phyloP scores from a whole-genome alignment of 73 alveolate genomes.

The Paramecium sonneborni region DNA sequence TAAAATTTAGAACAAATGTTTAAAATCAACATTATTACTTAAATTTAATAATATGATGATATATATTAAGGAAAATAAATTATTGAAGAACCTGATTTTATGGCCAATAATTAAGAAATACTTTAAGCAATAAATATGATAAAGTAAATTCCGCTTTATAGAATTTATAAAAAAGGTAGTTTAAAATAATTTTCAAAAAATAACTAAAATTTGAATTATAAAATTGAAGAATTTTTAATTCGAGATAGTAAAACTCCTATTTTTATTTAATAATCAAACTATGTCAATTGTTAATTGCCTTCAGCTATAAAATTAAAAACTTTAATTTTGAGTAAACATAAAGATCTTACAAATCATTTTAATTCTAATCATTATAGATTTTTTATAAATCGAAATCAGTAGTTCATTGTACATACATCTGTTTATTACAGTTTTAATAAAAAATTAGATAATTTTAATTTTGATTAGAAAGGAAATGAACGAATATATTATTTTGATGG shows the following conservation, averaged over 20 bases:
- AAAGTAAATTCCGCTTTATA: not conserved
- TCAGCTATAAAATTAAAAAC: constrained; percentile 29
- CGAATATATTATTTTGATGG: constrained; percentile 48
- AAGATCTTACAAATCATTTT: constrained; percentile 23
- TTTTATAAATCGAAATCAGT: not conserved
- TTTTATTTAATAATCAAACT: not conserved
- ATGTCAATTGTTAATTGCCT: not conserved
- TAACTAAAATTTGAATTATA: not conserved
- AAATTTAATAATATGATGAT: constrained; percentile 28
- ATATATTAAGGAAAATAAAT: constrained; percentile 37
- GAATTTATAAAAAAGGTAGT: not conserved
- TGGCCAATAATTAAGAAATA: constrained; percentile 30
- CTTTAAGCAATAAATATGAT: not conserved
- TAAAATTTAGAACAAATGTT: not conserved
- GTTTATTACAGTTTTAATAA: constrained; percentile 19
- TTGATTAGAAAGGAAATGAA: not conserved
- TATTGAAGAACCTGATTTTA: constrained; percentile 53
- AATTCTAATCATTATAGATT: not conserved
- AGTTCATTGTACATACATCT: not conserved
- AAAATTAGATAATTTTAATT: not conserved
- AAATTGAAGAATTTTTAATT: not conserved
- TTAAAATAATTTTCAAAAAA: not conserved
- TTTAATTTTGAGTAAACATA: not conserved
- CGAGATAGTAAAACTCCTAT: not conserved
- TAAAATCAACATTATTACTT: not conserved